phyloP scores from a whole-genome alignment of 768 basidiomycete species.

The Lyophyllum shimeji region DNA sequence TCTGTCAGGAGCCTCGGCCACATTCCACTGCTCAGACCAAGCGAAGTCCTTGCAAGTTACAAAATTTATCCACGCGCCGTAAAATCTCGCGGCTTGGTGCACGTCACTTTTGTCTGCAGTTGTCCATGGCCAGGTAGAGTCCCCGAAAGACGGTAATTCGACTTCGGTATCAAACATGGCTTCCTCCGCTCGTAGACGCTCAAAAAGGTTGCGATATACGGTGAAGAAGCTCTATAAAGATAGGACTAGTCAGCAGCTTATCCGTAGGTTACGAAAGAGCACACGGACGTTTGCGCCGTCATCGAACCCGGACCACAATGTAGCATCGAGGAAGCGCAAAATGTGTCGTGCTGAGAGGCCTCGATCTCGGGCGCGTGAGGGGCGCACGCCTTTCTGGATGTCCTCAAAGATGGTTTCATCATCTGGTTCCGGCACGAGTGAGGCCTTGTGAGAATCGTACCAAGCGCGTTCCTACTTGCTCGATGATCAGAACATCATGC shows the following conservation, averaged over 20 bases:
- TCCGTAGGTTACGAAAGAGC: not conserved
- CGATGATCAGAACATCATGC: constrained; percentile 17
- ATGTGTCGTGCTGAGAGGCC: constrained; percentile 83
- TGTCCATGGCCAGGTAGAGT: constrained; percentile 73
- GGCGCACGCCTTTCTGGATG: constrained; percentile 68
- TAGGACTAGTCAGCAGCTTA: not conserved
- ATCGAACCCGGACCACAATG: constrained; percentile 64
- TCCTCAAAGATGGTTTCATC: constrained; percentile 84
- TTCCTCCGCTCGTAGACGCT: constrained; percentile 83
- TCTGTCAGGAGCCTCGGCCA: constrained; percentile 83
- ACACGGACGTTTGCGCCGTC: constrained; percentile 57
- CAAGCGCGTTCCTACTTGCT: constrained; percentile 90
- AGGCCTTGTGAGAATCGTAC: constrained; percentile 92
- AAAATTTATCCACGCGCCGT: constrained; percentile 86
- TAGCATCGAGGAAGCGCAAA: constrained; percentile 78
- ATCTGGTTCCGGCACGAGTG: constrained; percentile 78
- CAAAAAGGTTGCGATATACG: constrained; percentile 86
- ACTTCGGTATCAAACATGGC: constrained; percentile 36
- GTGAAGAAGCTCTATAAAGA: constrained; percentile 77
- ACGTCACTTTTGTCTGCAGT: constrained; percentile 42
- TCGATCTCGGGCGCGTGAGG: constrained; percentile 55
- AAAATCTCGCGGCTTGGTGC: constrained; percentile 72
- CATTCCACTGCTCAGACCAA: constrained; percentile 86
- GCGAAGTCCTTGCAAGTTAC: constrained; percentile 82
- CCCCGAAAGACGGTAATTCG: constrained; percentile 83